Conservation (phyloP, 768 basidiomycete genomes). For the Suillus decipiens region DNA sequence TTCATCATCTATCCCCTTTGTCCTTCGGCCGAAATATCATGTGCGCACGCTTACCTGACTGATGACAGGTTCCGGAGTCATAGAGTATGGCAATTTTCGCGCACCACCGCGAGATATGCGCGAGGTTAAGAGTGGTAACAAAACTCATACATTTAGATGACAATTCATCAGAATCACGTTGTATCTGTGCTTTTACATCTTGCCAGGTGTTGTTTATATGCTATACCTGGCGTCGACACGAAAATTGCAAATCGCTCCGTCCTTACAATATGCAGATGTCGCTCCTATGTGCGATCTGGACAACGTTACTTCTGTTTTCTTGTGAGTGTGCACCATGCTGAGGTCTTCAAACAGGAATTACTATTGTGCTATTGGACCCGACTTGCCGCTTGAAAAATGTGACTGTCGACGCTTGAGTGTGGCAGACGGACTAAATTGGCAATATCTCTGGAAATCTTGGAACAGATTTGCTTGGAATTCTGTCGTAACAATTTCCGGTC, state of each 20-base stretch:
- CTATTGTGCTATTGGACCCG: conserved; percentile 4
- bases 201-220: conserved; percentile 6
- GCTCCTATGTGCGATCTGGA: neutral
- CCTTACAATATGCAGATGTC: too few species aligned
- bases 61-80: conserved; percentile 37
- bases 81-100: conserved; percentile 58
- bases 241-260: too few species aligned
- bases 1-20: conserved; percentile 4
- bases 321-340: neutral
- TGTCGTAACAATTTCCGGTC: neutral
- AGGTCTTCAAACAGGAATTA: neutral
- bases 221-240: too few species aligned
- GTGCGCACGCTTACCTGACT: conserved; percentile 12
- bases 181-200: conserved; percentile 4
- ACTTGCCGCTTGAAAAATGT: neutral
- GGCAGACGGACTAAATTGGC: neutral
- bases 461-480: neutral
- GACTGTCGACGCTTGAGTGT: neutral
- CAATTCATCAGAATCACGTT: conserved; percentile 3
- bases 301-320: neutral
- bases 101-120: conserved; percentile 65
- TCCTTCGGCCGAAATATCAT: conserved; percentile 10
- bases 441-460: neutral
- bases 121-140: conserved; percentile 69
- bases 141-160: conserved; percentile 69